Percentiles rank a stretch among this genome's conserved stretches.
phyloP scores from a whole-genome alignment of 2,329 filamentous ascomycete species.

The Neurospora sp. region DNA sequence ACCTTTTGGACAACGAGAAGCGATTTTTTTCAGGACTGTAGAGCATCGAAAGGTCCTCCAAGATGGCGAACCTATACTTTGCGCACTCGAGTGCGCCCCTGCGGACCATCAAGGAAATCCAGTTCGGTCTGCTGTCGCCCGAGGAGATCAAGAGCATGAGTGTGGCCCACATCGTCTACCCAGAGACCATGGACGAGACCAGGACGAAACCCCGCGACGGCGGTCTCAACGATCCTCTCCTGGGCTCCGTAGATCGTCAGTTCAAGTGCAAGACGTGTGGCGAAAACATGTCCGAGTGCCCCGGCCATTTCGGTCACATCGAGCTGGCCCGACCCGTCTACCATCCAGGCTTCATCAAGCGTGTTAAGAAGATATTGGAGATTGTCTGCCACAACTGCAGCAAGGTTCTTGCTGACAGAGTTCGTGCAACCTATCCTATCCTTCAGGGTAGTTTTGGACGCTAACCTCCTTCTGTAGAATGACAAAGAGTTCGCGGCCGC shows the following conservation, averaged over 20 bases:
- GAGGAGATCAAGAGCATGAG: constrained; percentile 99
- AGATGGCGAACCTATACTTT: constrained; percentile 88
- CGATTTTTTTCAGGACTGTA: constrained; percentile 3
- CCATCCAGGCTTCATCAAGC: constrained; percentile 92
- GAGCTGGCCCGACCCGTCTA: constrained; percentile 95
- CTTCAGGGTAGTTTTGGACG: constrained; percentile 43
- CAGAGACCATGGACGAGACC: constrained; percentile 99
- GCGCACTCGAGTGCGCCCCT: constrained; percentile 88
- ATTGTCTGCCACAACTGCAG: constrained; percentile 99
- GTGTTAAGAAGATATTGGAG: constrained; percentile 98
- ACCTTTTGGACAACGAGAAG: background rate
- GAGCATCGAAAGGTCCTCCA: constrained; percentile 22
- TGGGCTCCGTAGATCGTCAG: constrained; percentile 92
- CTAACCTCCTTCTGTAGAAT: constrained; percentile 59
- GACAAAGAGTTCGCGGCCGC: constrained; percentile 78
- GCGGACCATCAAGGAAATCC: constrained; percentile 97
- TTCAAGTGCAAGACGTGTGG: constrained; percentile 95
- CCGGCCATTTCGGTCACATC: constrained; percentile 97
- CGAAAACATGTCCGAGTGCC: constrained; percentile 91
- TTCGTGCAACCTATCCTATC: constrained; percentile 53
- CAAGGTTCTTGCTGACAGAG: constrained; percentile 94
- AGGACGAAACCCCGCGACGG: constrained; percentile 82
- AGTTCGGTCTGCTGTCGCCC: constrained; percentile 94
- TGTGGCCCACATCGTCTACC: constrained; percentile 89
- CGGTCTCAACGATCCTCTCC: constrained; percentile 88